Evolutionary conservation across 345 rosid species (phyloP).

Genomic region (Turritis glabra): DNA sequence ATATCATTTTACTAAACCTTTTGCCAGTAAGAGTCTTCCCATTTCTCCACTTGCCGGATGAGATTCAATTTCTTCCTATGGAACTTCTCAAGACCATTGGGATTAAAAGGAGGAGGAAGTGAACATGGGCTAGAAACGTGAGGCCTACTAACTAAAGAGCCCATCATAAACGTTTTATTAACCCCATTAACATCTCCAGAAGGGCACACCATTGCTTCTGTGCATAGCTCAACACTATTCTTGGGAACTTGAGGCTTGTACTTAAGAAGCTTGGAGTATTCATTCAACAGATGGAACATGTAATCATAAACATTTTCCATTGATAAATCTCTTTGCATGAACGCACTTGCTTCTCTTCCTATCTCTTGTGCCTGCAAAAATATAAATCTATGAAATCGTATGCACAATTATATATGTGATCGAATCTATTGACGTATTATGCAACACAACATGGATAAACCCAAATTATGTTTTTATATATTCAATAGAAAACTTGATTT

Average conservation of each 20-base stretch:
- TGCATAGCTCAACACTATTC: slow-evolving; percentile 56
- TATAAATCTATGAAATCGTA: neutral
- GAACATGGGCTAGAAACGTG: slow-evolving; percentile 50
- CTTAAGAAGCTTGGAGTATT: slow-evolving; percentile 63
- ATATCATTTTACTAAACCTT: neutral
- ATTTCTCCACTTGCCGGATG: slow-evolving; percentile 51
- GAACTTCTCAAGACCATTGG: slow-evolving; percentile 36
- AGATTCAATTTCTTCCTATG: slow-evolving; percentile 44
- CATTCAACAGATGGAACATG: slow-evolving; percentile 71
- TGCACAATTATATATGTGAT: neutral
- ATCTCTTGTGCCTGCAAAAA: slow-evolving; percentile 58
- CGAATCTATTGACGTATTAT: too few relatives aligned
- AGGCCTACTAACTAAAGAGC: slow-evolving; percentile 54
- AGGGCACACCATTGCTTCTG: slow-evolving; percentile 57
- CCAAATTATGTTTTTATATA: too few relatives aligned
- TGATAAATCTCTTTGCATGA: slow-evolving; percentile 57
- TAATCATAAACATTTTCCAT: slow-evolving; percentile 73
- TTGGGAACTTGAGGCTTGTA: slow-evolving; percentile 52
- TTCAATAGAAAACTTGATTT: too few relatives aligned
- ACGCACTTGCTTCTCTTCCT: slow-evolving; percentile 59
- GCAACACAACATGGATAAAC: too few relatives aligned
- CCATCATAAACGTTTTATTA: slow-evolving; percentile 53
- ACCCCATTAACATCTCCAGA: slow-evolving; percentile 38
- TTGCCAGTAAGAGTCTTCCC: slow-evolving; percentile 61
- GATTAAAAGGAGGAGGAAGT: slow-evolving; percentile 58